phyloP scores from a whole-genome alignment of 768 basidiomycete species.

The Boletus edulis region DNA sequence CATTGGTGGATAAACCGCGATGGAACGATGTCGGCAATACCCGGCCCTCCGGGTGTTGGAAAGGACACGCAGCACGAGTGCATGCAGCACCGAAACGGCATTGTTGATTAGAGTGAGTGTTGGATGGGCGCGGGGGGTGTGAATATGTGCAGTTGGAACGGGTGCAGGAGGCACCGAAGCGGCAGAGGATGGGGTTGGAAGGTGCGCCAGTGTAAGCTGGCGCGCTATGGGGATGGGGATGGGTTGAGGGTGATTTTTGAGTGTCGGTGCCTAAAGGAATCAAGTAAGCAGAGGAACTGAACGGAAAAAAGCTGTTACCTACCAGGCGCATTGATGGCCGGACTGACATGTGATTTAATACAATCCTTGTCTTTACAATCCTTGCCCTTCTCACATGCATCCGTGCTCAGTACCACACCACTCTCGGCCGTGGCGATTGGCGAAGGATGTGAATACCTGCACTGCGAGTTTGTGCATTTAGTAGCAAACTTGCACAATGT shows the following conservation, averaged over 20 bases:
- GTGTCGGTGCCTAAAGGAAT: conserved; percentile 25
- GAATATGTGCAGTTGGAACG: conserved; percentile 65
- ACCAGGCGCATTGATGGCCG: conserved; percentile 72
- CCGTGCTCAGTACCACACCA: conserved; percentile 92
- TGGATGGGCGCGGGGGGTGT: conserved; percentile 51
- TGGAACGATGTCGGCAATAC: conserved; percentile 80
- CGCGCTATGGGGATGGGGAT: conserved; percentile 30
- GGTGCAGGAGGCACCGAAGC: conserved; percentile 71
- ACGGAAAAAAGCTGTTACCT: conserved; percentile 5
- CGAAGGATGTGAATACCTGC: conserved; percentile 91
- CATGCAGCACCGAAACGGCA: conserved; percentile 88
- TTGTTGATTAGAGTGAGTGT: conserved; percentile 42
- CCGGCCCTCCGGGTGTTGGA: conserved; percentile 87
- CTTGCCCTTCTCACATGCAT: conserved; percentile 86
- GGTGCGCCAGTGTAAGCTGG: conserved; percentile 28
- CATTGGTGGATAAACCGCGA: conserved; percentile 62
- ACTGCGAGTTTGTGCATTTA: conserved; percentile 88
- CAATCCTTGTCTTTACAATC: conserved; percentile 94
- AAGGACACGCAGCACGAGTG: conserved; percentile 84
- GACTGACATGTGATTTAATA: conserved; percentile 87
- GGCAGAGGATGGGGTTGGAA: conserved; percentile 47
- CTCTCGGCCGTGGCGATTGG: conserved; percentile 96
- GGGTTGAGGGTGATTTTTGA: conserved; percentile 38
- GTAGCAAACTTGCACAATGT: conserved; percentile 91
- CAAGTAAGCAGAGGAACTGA: conserved; percentile 13